Evolutionary conservation across 225 moss, liverwort and hornwort genomes (phyloP), one percentile per base, ranked within the genome.

Genomic region (Anthoceros angustus): DNA sequence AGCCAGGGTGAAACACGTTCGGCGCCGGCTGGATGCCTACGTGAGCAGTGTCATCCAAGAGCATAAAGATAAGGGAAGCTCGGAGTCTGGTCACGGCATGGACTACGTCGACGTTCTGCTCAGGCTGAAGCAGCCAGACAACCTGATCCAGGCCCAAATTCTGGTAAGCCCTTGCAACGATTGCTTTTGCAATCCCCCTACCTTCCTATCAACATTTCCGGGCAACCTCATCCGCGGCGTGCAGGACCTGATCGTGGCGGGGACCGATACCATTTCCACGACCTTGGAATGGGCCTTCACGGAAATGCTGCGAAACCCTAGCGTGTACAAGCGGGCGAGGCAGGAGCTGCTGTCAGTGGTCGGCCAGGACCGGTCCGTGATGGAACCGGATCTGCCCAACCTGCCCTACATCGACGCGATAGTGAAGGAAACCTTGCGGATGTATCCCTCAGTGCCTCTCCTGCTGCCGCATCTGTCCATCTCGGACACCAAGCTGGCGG

Each of bases 261-360:
- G 79, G 32, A 72, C 78, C 3, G 80, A 83, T 40, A 75, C 74
- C 26, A 75, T 68, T 12, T 71, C 80, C 16, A 70, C 69, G 18
- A 62, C 77, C 6, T 73, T 86, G 63, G 86, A 79, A 49, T 83
- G 87, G 85, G 80, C 81, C 5, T 49, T 87, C 3, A 81, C 87
- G 0, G 82, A 90, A 50, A 73, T 85, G 12, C 76, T 87, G 1
- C 67, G 49, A 26, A 66, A 75, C 0, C 84, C 72, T 3, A 20
- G 74, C 12, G 42, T 79, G 42, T 79, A 82, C 66, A 64, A 65
- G 6, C 75, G 49, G 38, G 64, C 81, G 8, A 83, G 86, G 42
- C 64, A 70, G 6, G 90, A 87, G 74, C 76, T 90, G 0, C 64
- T 50, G 24, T 1, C 43, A 0, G 71, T 82, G 4, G 25, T 90